These are phyloP conservation scores for Elaeis oleifera DNA, from an alignment of 202 grass and related monocot genomes.

Conservation along the genomic window DNA sequence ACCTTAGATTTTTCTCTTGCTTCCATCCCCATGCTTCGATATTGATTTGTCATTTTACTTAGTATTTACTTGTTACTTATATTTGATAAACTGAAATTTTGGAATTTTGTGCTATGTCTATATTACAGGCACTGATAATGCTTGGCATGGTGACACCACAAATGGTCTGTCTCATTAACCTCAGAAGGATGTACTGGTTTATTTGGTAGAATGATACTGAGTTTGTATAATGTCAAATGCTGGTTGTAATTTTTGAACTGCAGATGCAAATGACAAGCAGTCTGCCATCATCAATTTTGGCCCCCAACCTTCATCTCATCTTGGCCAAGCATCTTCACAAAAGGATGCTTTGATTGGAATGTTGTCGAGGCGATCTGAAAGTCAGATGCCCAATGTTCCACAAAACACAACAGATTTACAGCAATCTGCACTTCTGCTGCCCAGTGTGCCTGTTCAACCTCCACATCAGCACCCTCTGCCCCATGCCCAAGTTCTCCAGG, in stretches of 20 bases:
- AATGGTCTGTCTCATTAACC: slow-evolving; percentile 45
- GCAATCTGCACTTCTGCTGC: slow-evolving; percentile 27
- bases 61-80: no score
- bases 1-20: no score
- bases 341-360: slow-evolving; percentile 30
- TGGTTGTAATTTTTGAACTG: slow-evolving; percentile 23
- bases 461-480: slow-evolving; percentile 36
- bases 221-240: slow-evolving; percentile 1
- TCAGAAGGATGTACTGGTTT: slow-evolving; percentile 16
- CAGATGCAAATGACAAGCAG: slow-evolving; percentile 93
- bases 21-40: no score
- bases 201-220: slow-evolving; percentile 25
- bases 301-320: slow-evolving; percentile 35
- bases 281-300: slow-evolving; percentile 37
- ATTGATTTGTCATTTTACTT: no score
- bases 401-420: slow-evolving; percentile 38
- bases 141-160: slow-evolving; percentile 75
- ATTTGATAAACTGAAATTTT: slow-evolving; percentile 19
- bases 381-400: slow-evolving; percentile 26
- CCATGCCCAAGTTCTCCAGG: slow-evolving; percentile 29
- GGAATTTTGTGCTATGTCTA: slow-evolving; percentile 20
- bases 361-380: slow-evolving; percentile 29
- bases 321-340: slow-evolving; percentile 45
- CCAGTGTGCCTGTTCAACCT: slow-evolving; percentile 29
- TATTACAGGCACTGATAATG: slow-evolving; percentile 84